These are phyloP conservation scores for Galerina sulciceps DNA, from an alignment of 768 basidiomycete genomes.

Conservation along the genomic window DNA sequence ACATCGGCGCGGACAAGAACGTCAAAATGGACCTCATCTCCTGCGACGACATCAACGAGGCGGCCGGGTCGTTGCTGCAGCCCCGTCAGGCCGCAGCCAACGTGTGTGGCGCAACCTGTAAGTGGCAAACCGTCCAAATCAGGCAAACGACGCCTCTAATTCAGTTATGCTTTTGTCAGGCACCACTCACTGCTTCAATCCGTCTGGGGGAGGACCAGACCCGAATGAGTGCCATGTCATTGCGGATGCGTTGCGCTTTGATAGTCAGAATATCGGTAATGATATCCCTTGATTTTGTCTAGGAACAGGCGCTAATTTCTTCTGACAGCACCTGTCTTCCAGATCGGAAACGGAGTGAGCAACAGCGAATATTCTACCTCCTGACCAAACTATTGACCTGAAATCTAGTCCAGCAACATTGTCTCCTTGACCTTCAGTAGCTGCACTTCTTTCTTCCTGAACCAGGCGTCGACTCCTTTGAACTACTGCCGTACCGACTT, in stretches of 20 bases:
- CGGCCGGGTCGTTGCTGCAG: conserved; percentile 14
- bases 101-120: conserved; percentile 46
- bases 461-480: conserved; percentile 42
- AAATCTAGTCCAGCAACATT: conserved; percentile 33
- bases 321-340: conserved; percentile 9
- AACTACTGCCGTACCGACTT: conserved; percentile 51
- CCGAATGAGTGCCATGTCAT: conserved; percentile 53
- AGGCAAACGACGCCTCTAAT: too few species aligned
- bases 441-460: conserved; percentile 51
- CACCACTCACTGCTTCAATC: conserved; percentile 46
- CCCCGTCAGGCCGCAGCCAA: conserved; percentile 35
- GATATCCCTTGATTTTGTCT: neutral
- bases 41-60: conserved; percentile 10
- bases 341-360: conserved; percentile 11
- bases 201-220: conserved; percentile 49
- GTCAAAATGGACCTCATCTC: conserved; percentile 38
- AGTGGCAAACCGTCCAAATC: conserved; percentile 3
- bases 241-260: conserved; percentile 49
- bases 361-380: too few species aligned
- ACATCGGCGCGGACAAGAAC: conserved; percentile 43
- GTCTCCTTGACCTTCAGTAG: conserved; percentile 39
- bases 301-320: neutral
- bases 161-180: conserved; percentile 21
- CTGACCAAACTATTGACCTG: too few species aligned
- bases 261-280: conserved; percentile 45